Conservation (phyloP, 768 basidiomycete genomes). For the Amanita exitialis region DNA sequence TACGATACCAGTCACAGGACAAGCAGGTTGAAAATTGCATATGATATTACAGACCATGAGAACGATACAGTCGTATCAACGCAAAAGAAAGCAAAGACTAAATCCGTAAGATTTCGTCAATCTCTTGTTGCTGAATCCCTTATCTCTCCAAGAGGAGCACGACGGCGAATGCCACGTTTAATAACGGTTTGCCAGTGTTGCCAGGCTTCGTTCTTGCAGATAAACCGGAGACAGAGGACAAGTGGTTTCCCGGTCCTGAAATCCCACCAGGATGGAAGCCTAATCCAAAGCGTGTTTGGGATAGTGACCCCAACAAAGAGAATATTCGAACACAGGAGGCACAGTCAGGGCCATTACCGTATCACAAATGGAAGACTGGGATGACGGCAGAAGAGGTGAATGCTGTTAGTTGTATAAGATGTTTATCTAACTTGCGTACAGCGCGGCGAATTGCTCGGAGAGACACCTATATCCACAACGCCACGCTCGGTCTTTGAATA, state of each 20-base stretch:
- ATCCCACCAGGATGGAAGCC: conserved; percentile 82
- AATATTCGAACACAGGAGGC: conserved; percentile 21
- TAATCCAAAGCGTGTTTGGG: conserved; percentile 71
- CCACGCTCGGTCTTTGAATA: conserved; percentile 90
- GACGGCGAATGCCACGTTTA: conserved; percentile 36
- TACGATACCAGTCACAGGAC: conserved; percentile 43
- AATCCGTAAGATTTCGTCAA: not conserved
- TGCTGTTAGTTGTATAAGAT: conserved; percentile 5
- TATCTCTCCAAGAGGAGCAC: conserved; percentile 23
- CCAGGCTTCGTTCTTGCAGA: conserved; percentile 67
- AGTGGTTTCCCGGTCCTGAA: conserved; percentile 77
- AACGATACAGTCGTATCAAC: conserved; percentile 34
- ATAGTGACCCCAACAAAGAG: conserved; percentile 38
- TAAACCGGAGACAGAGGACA: conserved; percentile 36
- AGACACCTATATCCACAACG: conserved; percentile 57
- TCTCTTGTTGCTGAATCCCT: conserved; percentile 3
- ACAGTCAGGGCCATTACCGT: conserved; percentile 17
- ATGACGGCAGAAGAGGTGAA: conserved; percentile 70
- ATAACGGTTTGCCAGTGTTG: conserved; percentile 65
- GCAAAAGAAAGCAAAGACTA: conserved; percentile 13
- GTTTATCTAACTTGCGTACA: conserved; percentile 19
- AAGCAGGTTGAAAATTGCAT: conserved; percentile 45
- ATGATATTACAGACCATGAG: conserved; percentile 53
- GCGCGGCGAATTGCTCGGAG: conserved; percentile 81
- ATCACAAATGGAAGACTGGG: conserved; percentile 41